Evolutionary conservation across 2,329 filamentous ascomycete species (phyloP), one percentile per base, ranked within the genome.

Genomic region (Botrytis elliptica): DNA sequence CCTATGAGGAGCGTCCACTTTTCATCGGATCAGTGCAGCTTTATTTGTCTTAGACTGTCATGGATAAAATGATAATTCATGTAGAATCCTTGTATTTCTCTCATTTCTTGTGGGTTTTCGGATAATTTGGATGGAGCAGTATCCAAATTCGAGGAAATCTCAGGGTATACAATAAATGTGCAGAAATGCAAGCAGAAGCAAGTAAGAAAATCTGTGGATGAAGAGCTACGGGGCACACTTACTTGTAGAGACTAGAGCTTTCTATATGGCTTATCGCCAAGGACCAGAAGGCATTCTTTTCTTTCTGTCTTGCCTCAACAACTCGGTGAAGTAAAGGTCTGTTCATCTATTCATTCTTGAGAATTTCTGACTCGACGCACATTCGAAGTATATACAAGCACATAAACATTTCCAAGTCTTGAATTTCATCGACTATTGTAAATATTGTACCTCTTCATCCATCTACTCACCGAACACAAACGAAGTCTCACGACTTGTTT

Each of bases 201-300:
- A 52, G 44, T 29, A 49, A 22, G 65, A 68, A 55, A 55, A 68
- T 57, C 46, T 68, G 49, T 68, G 65, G 65, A 6, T 22, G 49
- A 68, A 68, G 36, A 42, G 49, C 66, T 68, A 57, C 36, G 66
- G 66, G 36, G 25, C 65, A 57, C 49, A 68, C n/a, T 57, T 42
- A 68, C 65, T 42, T 29, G 66, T 57, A 40, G 25, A 68, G 66
- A 68, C 66, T 68, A 68, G 57, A 66, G 70, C 49, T 38, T 70
- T 40, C 44, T 33, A 55, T 38, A 65, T 49, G 60, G 46, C 33
- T 66, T 66, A 72, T 72, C 62, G 70, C 70, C 46, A 72, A 72
- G 70, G 44, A 66, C n/a, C 20, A 40, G 60, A 42, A 57, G 38
- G 22, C 33, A 20, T 49, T 67, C 44, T 55, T 57, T 67, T 72